Conservation (phyloP, 495 filamentous ascomycete genomes). For the Xylaria cubensis region DNA sequence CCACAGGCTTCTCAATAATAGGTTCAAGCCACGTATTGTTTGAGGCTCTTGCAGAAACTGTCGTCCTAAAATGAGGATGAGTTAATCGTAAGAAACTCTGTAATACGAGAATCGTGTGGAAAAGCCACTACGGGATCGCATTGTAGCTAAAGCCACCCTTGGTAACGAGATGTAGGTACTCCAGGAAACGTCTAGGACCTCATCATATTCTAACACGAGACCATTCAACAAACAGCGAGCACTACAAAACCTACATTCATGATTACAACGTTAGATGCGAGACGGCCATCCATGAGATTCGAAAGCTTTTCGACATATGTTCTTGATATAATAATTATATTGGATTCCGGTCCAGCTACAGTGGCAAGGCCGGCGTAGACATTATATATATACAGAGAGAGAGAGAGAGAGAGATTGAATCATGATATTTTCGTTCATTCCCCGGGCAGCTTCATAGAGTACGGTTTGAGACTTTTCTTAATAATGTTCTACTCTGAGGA, state of each 20-base stretch:
- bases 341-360: background rate
- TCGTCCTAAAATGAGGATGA: background rate
- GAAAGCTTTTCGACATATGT: constrained; percentile 17
- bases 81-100: background rate
- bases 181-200: background rate
- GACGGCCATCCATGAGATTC: background rate
- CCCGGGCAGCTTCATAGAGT: too few species aligned
- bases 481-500: too few species aligned
- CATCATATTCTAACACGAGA: constrained; percentile 1
- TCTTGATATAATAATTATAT: constrained; percentile 3
- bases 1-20: background rate
- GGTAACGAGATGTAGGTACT: background rate
- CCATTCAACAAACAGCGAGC: background rate
- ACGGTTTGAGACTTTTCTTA: too few species aligned
- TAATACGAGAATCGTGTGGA: background rate
- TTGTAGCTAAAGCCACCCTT: constrained; percentile 1
- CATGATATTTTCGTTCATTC: too few species aligned
- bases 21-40: background rate
- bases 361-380: too few species aligned
- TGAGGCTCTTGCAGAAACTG: background rate
- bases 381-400: too few species aligned
- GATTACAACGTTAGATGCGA: background rate
- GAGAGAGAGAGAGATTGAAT: too few species aligned
- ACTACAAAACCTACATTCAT: background rate
- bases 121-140: background rate